phyloP scores from a whole-genome alignment of 2,329 filamentous ascomycete genomes.

The Xylaria sp. region DNA sequence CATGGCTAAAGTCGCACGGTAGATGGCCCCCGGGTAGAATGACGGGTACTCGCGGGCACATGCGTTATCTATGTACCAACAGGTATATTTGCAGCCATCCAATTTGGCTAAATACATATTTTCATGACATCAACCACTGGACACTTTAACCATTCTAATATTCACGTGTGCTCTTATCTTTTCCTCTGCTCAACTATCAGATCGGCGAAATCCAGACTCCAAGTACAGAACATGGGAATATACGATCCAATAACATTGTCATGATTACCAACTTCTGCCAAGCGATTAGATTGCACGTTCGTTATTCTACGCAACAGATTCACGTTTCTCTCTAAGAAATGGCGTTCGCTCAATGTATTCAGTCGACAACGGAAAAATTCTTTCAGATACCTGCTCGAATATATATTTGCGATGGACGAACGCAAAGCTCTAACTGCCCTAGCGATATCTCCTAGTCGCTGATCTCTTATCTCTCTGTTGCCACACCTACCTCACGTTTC shows the following conservation, averaged over 20 bases:
- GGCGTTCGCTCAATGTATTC: not conserved
- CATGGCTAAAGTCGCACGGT: constrained; percentile 39
- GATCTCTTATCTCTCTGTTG: not conserved
- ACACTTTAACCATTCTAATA: constrained; percentile 32
- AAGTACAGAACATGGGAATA: constrained; percentile 21
- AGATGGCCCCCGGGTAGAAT: constrained; percentile 32
- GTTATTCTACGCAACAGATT: constrained; percentile 1
- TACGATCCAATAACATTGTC: constrained; percentile 31
- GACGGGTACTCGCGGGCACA: constrained; percentile 21
- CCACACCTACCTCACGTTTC: not conserved
- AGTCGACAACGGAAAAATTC: not conserved
- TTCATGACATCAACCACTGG: constrained; percentile 12
- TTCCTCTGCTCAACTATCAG: constrained; percentile 8
- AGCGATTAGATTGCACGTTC: constrained; percentile 19
- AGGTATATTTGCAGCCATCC: constrained; percentile 29
- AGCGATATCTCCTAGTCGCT: not conserved
- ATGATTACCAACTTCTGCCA: constrained; percentile 34
- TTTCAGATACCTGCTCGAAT: not conserved
- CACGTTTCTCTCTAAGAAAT: constrained; percentile 16
- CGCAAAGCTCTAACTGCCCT: not conserved
- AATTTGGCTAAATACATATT: constrained; percentile 39
- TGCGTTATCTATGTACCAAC: constrained; percentile 15
- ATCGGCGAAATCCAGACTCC: constrained; percentile 21
- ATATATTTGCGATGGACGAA: constrained; percentile 25
- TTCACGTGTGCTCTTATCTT: constrained; percentile 21